These are phyloP conservation scores for Amborella trichopoda DNA, from an alignment of 164 flowering plant species.

Conservation along the genomic window DNA sequence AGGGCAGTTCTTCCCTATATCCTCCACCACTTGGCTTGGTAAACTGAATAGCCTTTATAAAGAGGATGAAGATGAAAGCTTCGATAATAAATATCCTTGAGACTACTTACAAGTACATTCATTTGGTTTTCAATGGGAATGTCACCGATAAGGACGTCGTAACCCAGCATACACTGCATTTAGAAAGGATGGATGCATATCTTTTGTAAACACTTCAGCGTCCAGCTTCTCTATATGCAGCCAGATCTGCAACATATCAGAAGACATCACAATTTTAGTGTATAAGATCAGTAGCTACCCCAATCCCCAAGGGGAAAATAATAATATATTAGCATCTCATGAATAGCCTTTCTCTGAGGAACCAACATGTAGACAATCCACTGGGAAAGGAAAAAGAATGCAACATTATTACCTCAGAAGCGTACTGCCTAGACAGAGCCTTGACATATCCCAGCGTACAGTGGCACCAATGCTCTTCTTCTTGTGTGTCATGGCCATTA, in stretches of 20 bases:
- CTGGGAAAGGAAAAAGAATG: neutral
- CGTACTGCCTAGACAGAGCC: constrained; percentile 85
- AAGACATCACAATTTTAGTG: neutral
- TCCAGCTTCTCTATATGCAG: constrained; percentile 73
- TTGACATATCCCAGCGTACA: constrained; percentile 81
- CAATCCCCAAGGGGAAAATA: neutral
- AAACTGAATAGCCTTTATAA: neutral
- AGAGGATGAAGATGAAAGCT: neutral
- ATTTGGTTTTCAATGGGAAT: neutral
- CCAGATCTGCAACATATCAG: constrained; percentile 57
- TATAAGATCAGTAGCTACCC: neutral
- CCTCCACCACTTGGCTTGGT: neutral
- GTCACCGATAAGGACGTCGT: constrained; percentile 20
- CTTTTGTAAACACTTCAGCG: constrained; percentile 49
- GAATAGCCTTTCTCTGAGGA: neutral
- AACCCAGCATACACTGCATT: constrained; percentile 69
- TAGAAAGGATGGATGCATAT: constrained; percentile 51
- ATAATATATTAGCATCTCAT: neutral
- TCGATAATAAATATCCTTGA: neutral
- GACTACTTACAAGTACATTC: neutral
- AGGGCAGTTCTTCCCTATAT: neutral
- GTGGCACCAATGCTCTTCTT: constrained; percentile 83
- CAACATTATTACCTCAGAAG: constrained; percentile 59
- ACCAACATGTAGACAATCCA: neutral
- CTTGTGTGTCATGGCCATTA: constrained; percentile 38